These are phyloP conservation scores for Aaosphaeria pasadenensis DNA, from an alignment of 2,329 filamentous ascomycete genomes.

Conservation along the genomic window DNA sequence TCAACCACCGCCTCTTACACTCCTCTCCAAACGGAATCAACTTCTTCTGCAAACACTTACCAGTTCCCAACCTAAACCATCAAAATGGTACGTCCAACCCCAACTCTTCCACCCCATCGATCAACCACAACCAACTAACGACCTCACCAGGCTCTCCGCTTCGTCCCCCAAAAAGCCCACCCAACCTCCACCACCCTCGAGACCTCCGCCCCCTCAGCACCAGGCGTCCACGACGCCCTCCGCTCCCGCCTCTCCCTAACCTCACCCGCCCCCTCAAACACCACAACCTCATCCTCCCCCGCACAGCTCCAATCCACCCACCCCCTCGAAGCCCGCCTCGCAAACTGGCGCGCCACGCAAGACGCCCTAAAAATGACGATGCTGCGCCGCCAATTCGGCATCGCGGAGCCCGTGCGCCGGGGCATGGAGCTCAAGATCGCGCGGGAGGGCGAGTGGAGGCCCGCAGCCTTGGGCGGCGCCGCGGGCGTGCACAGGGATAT, in stretches of 20 bases:
- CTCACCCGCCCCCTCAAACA: constrained; percentile 32
- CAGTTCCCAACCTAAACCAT: not conserved
- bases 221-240: constrained; percentile 90
- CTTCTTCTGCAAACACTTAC: not conserved
- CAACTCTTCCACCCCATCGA: not conserved
- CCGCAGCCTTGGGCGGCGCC: constrained; percentile 63
- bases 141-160: constrained; percentile 71
- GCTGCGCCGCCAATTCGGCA: constrained; percentile 82
- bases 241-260: constrained; percentile 72
- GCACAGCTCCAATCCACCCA: constrained; percentile 64
- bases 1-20: not conserved
- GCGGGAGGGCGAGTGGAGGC: constrained; percentile 74
- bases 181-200: constrained; percentile 52
- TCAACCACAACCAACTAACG: constrained; percentile 1
- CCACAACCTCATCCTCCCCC: constrained; percentile 25
- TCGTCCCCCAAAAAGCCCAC: constrained; percentile 71
- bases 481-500: constrained; percentile 86
- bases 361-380: constrained; percentile 83
- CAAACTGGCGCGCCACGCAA: constrained; percentile 87
- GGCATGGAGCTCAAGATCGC: constrained; percentile 95
- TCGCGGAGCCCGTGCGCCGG: constrained; percentile 86
- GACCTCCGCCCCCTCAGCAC: constrained; percentile 77
- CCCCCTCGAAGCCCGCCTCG: constrained; percentile 87
- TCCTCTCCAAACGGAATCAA: not conserved
- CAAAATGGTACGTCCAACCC: constrained; percentile 4